Percentiles rank a stretch among this genome's conserved stretches.
phyloP scores from a whole-genome alignment of 495 filamentous ascomycete species.

The Bacidia rubella region DNA sequence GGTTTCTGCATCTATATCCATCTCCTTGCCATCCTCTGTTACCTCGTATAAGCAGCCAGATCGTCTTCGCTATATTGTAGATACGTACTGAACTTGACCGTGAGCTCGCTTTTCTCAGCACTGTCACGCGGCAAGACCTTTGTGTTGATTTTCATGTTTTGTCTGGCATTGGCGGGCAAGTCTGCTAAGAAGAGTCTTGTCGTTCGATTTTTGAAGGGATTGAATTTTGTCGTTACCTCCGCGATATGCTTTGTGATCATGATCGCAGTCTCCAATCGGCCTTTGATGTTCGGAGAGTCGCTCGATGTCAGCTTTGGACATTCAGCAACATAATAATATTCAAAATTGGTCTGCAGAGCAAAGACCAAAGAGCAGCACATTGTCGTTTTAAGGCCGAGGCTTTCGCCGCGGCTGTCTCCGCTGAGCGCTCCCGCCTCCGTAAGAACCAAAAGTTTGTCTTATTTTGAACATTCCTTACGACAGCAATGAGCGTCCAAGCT shows the following conservation, averaged over 20 bases:
- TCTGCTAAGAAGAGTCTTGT: constrained; percentile 75
- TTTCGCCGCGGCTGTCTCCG: too few species aligned
- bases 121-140: constrained; percentile 53
- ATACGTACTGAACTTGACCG: constrained; percentile 68
- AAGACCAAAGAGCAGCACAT: too few species aligned
- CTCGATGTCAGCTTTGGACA: too few species aligned
- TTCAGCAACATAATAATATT: too few species aligned
- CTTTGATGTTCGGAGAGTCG: too few species aligned
- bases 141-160: constrained; percentile 62
- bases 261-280: too few species aligned
- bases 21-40: constrained; percentile 31
- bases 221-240: constrained; percentile 71
- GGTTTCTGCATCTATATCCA: constrained; percentile 59
- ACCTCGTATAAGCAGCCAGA: background rate
- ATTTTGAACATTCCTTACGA: too few species aligned
- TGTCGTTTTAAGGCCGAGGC: too few species aligned
- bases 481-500: constrained; percentile 25
- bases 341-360: too few species aligned
- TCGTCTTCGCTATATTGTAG: background rate
- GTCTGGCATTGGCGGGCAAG: constrained; percentile 67
- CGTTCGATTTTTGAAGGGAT: constrained; percentile 77
- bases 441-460: too few species aligned
- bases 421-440: too few species aligned
- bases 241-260: constrained; percentile 89
- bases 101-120: constrained; percentile 46